Evolutionary conservation across 169 alveolate species (phyloP).

Genomic region (Babesia microti): DNA sequence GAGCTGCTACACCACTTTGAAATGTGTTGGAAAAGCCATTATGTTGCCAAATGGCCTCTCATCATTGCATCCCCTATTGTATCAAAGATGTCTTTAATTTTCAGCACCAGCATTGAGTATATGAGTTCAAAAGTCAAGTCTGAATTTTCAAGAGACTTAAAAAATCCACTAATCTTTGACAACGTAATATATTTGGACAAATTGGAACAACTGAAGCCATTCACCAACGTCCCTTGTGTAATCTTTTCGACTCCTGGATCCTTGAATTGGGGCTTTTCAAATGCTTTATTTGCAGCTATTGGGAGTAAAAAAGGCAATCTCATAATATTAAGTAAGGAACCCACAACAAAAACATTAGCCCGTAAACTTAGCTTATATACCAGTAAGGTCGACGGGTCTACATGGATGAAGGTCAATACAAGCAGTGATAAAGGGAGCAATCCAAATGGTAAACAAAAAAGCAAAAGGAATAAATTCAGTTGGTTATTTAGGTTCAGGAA

Average conservation of each 20-base stretch:
- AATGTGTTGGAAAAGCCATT: slow-evolving; percentile 17
- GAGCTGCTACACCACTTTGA: slow-evolving; percentile 25
- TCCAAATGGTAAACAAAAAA: slow-evolving; percentile 8
- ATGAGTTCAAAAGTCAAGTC: slow-evolving; percentile 17
- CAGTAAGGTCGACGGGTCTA: not conserved
- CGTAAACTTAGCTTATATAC: slow-evolving; percentile 1
- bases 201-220: slow-evolving; percentile 18
- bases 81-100: slow-evolving; percentile 11
- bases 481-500: not conserved
- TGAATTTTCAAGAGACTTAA: slow-evolving; percentile 15
- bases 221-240: slow-evolving; percentile 24
- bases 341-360: slow-evolving; percentile 5
- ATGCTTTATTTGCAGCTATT: slow-evolving; percentile 32
- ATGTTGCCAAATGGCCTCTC: slow-evolving; percentile 19
- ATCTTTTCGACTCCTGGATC: slow-evolving; percentile 28
- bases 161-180: slow-evolving; percentile 34
- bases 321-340: slow-evolving; percentile 12
- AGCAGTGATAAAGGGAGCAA: slow-evolving; percentile 4
- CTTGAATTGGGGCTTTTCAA: slow-evolving; percentile 25
- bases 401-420: not conserved
- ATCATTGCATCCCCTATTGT: slow-evolving; percentile 42
- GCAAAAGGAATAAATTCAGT: not conserved
- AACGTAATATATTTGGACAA: slow-evolving; percentile 9
- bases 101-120: slow-evolving; percentile 39
- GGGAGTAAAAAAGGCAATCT: slow-evolving; percentile 9